Evolutionary conservation across 2,329 filamentous ascomycete genomes (phyloP), one percentile per base, ranked within the genome.

Genomic region (Calycina marina): DNA sequence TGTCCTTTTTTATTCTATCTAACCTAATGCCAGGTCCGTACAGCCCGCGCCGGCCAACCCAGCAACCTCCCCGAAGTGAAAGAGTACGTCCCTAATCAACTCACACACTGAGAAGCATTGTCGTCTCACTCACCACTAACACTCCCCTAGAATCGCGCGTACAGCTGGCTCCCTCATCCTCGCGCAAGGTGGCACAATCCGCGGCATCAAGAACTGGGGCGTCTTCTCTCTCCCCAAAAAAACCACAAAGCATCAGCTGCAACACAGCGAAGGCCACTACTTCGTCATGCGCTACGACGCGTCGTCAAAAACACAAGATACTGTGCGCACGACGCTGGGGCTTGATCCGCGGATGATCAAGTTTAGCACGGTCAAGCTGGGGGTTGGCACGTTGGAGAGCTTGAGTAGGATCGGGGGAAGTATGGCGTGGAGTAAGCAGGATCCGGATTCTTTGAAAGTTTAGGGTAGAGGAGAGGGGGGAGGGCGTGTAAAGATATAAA

Each of bases 281-380:
- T 98, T 98, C 58, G 80, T 93, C 52, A 82, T 98, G 80, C 82
- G 90, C 48, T 98, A 93, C 65, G 90, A 98, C 56, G 63, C 78
- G 35, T 79, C 76, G 38, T 61, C 75, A 5, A 57, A 63, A 31
- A 77, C 81, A 5, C 88, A 96, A 58, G 62, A 80, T 43, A 65
- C 74, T 26, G 69, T 98, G 25, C 69, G 77, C 40, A 68, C 67
- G 39, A 88, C 81, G 12, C 66, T 98, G 44, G 69, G 72, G 31
- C 65, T 93, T 45, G 90, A 98, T 60, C 88, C 90, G 25, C 68
- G 90, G 36, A 81, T 96, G 72, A 80, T 98, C 41, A 73, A 85
- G 37, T 78, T 86, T 48, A 77, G 75, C 15, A 75, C 88, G 38
- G 85, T 96, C 36, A 92, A 86, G 65, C 65, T 96, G 43, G 88